Evolutionary conservation across 768 basidiomycete species (phyloP).

Genomic region (Termitomyces sp.): DNA sequence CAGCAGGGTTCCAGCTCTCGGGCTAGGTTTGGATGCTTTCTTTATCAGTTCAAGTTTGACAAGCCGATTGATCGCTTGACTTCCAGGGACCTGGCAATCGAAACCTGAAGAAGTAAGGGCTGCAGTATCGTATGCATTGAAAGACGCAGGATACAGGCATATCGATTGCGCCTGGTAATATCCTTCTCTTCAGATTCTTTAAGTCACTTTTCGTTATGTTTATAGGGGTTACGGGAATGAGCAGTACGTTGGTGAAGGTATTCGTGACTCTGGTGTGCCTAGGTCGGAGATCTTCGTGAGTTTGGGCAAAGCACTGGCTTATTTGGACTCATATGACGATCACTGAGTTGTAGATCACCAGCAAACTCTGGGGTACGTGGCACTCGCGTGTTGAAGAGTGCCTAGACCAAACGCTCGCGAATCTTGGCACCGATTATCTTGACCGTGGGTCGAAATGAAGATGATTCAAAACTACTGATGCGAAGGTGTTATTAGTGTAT

Average conservation of each 20-base stretch:
- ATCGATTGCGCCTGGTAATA: slow-evolving; percentile 63
- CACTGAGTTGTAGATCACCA: slow-evolving; percentile 51
- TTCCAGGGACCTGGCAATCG: slow-evolving; percentile 78
- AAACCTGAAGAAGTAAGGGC: slow-evolving; percentile 65
- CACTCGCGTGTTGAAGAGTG: slow-evolving; percentile 72
- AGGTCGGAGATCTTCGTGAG: slow-evolving; percentile 60
- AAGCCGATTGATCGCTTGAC: slow-evolving; percentile 5
- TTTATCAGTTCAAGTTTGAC: background rate
- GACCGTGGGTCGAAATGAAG: slow-evolving; percentile 48
- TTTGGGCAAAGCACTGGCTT: background rate
- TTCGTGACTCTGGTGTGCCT: slow-evolving; percentile 73
- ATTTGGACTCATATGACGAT: background rate
- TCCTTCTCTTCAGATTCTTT: background rate
- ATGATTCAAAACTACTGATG: slow-evolving; percentile 9
- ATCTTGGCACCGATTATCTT: slow-evolving; percentile 83
- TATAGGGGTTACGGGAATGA: slow-evolving; percentile 70
- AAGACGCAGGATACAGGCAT: slow-evolving; percentile 72
- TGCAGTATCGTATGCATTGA: slow-evolving; percentile 76
- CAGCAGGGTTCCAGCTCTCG: slow-evolving; percentile 51
- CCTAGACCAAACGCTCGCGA: slow-evolving; percentile 72
- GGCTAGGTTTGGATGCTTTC: slow-evolving; percentile 45
- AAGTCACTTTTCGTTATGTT: background rate
- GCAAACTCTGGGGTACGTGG: slow-evolving; percentile 68
- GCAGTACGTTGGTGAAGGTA: slow-evolving; percentile 79
- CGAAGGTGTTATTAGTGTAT: slow-evolving; percentile 41